Evolutionary conservation across 257 asterid genomes (phyloP).

Genomic region (Solanum lycopersicoides): DNA sequence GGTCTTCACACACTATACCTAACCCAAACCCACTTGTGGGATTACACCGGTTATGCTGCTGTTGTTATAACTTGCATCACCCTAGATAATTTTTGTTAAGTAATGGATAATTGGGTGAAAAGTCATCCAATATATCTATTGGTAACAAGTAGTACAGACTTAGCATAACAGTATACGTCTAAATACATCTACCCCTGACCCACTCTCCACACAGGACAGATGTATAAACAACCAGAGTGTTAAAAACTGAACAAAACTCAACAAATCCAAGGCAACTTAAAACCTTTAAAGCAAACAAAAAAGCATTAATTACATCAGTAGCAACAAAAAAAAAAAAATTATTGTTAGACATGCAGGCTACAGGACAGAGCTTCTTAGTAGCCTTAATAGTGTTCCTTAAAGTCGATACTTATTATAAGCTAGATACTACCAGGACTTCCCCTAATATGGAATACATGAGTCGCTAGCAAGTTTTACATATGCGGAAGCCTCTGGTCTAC

Average conservation of each 20-base stretch:
- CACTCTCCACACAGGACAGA: not conserved
- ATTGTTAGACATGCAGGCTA: constrained; percentile 6
- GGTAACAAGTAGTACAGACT: not conserved
- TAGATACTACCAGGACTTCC: too few species aligned
- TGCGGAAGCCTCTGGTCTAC: too few species aligned
- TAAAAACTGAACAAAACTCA: not conserved
- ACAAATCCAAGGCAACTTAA: not conserved
- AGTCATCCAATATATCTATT: not conserved
- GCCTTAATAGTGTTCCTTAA: constrained; percentile 16
- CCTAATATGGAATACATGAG: too few species aligned
- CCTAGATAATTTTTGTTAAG: not conserved
- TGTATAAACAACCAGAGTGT: not conserved
- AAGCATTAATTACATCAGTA: not conserved
- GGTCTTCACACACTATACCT: not conserved
- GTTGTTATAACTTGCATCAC: not conserved
- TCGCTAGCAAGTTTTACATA: too few species aligned
- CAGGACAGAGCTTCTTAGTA: constrained; percentile 71
- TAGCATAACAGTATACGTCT: not conserved
- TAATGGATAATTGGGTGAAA: too few species aligned
- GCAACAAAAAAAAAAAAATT: not conserved
- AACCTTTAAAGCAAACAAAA: not conserved
- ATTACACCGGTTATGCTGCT: not conserved
- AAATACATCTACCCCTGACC: not conserved
- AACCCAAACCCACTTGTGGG: not conserved
- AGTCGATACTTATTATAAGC: too few species aligned